Conservation (phyloP, 2,329 filamentous ascomycete genomes). For the Pseudogymnoascus sp. region DNA sequence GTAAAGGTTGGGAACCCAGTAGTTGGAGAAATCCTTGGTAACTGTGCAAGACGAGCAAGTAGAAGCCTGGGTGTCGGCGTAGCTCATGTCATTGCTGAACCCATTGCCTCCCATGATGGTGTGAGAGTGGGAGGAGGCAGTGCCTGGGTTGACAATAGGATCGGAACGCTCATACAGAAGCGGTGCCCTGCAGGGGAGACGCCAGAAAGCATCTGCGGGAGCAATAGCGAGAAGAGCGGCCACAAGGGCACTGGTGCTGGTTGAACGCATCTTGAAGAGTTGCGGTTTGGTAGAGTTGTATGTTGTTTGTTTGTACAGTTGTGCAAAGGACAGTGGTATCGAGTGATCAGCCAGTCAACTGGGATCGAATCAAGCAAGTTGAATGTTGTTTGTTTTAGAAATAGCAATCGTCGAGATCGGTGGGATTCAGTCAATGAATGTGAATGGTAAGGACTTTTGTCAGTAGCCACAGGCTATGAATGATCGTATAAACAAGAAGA, state of each 20-base stretch:
- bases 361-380: slow-evolving; percentile 6
- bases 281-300: not conserved
- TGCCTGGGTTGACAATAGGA: slow-evolving; percentile 49
- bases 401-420: slow-evolving; percentile 1
- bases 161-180: slow-evolving; percentile 46
- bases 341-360: slow-evolving; percentile 7
- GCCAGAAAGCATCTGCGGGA: slow-evolving; percentile 37
- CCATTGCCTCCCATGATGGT: slow-evolving; percentile 54
- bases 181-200: slow-evolving; percentile 30
- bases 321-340: slow-evolving; percentile 8
- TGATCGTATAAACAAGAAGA: not conserved
- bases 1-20: slow-evolving; percentile 59
- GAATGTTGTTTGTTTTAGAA: slow-evolving; percentile 9
- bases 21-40: slow-evolving; percentile 53
- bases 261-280: slow-evolving; percentile 10
- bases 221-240: slow-evolving; percentile 15
- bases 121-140: slow-evolving; percentile 48
- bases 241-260: slow-evolving; percentile 8
- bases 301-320: not conserved
- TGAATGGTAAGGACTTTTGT: not conserved
- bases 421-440: slow-evolving; percentile 7
- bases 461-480: slow-evolving; percentile 8
- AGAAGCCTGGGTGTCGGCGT: slow-evolving; percentile 41
- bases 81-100: slow-evolving; percentile 48
- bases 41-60: slow-evolving; percentile 59